Evolutionary conservation across 73 alveolate species (phyloP).

Genomic region (Breviolum minutum): DNA sequence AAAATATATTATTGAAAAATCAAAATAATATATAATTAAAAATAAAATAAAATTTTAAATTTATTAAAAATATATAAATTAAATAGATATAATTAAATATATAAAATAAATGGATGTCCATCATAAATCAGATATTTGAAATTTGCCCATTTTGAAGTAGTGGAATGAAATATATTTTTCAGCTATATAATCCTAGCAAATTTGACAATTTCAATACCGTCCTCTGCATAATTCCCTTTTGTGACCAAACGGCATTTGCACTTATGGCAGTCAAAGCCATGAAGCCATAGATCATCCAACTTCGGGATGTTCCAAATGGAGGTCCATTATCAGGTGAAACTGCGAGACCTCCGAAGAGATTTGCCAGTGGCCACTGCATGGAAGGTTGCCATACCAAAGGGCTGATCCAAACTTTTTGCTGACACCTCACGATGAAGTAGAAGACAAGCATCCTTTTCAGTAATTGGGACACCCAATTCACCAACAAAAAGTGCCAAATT

Average conservation of each 20-base stretch:
- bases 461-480: conserved; percentile 50
- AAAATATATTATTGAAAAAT: too few relatives aligned
- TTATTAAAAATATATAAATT: too few relatives aligned
- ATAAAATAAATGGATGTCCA: too few relatives aligned
- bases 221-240: too few relatives aligned
- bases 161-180: too few relatives aligned
- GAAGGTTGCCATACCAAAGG: conserved; percentile 70
- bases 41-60: too few relatives aligned
- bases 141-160: too few relatives aligned
- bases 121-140: too few relatives aligned
- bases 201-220: too few relatives aligned
- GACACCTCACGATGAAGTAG: neutral
- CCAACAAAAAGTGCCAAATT: conserved; percentile 50
- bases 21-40: too few relatives aligned
- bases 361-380: conserved; percentile 41
- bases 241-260: neutral
- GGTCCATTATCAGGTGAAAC: neutral
- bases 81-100: too few relatives aligned
- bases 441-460: conserved; percentile 45
- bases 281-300: neutral
- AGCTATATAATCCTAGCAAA: too few relatives aligned
- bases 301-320: neutral
- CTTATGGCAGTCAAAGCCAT: neutral
- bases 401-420: conserved; percentile 13
- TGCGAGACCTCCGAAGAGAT: neutral